These are phyloP conservation scores for Chlorella sp. DNA, from an alignment of 139 green algal genomes.

Conservation along the genomic window DNA sequence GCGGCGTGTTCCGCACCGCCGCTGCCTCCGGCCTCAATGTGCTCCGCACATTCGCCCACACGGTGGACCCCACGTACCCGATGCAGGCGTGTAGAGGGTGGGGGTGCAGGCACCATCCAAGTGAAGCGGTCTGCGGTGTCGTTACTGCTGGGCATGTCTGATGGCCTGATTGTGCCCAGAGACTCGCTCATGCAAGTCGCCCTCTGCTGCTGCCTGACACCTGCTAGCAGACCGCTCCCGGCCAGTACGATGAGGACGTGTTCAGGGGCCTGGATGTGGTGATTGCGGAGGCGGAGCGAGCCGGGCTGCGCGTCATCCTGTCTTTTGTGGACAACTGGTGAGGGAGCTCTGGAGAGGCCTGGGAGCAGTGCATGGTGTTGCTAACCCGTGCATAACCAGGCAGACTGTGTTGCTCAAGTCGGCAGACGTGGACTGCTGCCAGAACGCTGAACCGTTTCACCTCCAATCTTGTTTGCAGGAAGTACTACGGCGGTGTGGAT, in stretches of 20 bases:
- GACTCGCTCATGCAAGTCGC: too few relatives aligned
- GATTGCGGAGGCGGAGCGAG: conserved; percentile 57
- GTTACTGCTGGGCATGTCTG: too few relatives aligned
- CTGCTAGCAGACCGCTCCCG: conserved; percentile 52
- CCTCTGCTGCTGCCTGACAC: too few relatives aligned
- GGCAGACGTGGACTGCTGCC: too few relatives aligned
- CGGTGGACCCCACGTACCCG: conserved; percentile 56
- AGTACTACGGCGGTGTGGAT: conserved; percentile 7
- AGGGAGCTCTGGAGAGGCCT: background rate
- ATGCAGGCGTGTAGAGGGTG: conserved; percentile 56
- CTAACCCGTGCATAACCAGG: too few relatives aligned
- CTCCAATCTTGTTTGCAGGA: background rate
- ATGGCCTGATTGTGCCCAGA: too few relatives aligned
- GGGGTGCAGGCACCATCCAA: too few relatives aligned
- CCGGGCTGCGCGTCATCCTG: conserved; percentile 71
- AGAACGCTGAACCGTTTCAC: too few relatives aligned
- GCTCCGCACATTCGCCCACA: conserved; percentile 76
- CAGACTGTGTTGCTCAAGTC: too few relatives aligned
- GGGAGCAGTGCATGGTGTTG: too few relatives aligned
- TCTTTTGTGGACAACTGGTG: conserved; percentile 83
- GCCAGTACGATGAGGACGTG: conserved; percentile 69
- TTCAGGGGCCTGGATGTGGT: conserved; percentile 80
- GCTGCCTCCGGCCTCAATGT: conserved; percentile 65
- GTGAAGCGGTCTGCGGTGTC: too few relatives aligned
- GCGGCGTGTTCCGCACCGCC: conserved; percentile 48